Conservation (phyloP, 2,329 filamentous ascomycete species). For the Ophiostoma sp. region DNA sequence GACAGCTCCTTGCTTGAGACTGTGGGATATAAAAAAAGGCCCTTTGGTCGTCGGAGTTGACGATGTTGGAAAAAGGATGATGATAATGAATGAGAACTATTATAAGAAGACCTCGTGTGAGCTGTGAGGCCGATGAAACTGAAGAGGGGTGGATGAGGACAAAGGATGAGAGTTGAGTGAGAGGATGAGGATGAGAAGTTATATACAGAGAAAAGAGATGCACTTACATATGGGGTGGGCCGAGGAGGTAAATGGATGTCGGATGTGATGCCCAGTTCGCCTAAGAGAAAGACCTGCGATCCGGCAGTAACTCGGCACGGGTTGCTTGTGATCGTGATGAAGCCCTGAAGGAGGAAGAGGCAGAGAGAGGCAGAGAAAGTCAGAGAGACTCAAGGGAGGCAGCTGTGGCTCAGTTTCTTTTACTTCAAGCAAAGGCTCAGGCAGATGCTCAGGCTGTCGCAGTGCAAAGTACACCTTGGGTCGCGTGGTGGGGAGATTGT, state of each 20-base stretch:
- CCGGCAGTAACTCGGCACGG: background rate
- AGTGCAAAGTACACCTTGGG: background rate
- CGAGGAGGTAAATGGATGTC: background rate
- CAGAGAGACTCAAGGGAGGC: background rate
- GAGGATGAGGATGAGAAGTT: background rate
- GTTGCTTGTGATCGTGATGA: conserved; percentile 9
- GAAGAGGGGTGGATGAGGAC: background rate
- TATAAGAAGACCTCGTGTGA: background rate
- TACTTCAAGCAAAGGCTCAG: background rate
- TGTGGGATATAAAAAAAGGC: background rate
- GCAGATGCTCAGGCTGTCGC: background rate
- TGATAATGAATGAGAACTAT: background rate
- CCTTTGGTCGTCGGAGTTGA: background rate
- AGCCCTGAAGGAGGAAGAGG: background rate
- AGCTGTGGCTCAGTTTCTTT: conserved; percentile 12
- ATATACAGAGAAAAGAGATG: background rate
- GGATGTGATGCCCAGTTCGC: background rate
- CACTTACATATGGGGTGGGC: background rate
- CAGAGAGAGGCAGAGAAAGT: background rate
- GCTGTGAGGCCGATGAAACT: background rate
- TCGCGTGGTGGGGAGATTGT: conserved; percentile 9
- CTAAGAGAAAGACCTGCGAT: background rate
- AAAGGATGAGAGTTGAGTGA: background rate
- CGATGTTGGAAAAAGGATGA: background rate
- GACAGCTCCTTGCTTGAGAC: background rate